Base-by-base conservation (phyloP, 345 rosid genomes). In the Stellera chamaejasme region DNA sequence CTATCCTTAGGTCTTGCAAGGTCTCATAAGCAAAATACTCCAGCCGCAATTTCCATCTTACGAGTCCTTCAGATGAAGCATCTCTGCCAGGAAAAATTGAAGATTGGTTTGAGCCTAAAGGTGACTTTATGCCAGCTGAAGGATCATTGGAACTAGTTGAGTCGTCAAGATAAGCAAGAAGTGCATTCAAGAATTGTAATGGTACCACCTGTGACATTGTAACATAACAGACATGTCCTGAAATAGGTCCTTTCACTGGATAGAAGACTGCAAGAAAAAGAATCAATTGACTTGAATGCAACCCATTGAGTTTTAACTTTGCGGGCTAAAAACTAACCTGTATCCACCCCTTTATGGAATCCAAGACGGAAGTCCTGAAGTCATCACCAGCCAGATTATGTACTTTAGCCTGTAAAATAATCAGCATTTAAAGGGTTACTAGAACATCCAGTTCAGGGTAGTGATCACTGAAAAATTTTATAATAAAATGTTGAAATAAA, bases 11-110 rank as follows among this genome's bases (percentile, higher is more conserved):
- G 75, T 93, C 92, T 79, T 89, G 97, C 68, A 93, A 74, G 64
- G 94, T 89, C 69, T 93, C 95, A 73, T 87, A 89, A 13, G 97
- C 94, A 77, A 89, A 93, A 69, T 89, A 93, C 67, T 93, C 99
- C 55, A 88, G 78, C 52, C 90, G 79, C 70, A 93, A 65, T 71
- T 83, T 66, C 96, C 97, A 93, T 75, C 90, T 79, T 59, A 87
- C 63, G 54, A 87, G 84, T 63, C 89, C 97, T 82, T 87, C 87
- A 8, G 96, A 80, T 48, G 79, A 83, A 73, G 69, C 54, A 71
- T 63, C 72, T 64, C 56, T 71, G 78, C 77, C 84, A 58, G 75
- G 71, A 79, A 59, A 66, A 63, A 62, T 66, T 54, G 87, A 66
- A 54, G 76, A 64, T 59, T 80, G 71, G 45, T 65, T 57, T 61